These are phyloP conservation scores for Colletotrichum orchidophilum DNA, from an alignment of 2,329 filamentous ascomycete species.

Conservation along the genomic window DNA sequence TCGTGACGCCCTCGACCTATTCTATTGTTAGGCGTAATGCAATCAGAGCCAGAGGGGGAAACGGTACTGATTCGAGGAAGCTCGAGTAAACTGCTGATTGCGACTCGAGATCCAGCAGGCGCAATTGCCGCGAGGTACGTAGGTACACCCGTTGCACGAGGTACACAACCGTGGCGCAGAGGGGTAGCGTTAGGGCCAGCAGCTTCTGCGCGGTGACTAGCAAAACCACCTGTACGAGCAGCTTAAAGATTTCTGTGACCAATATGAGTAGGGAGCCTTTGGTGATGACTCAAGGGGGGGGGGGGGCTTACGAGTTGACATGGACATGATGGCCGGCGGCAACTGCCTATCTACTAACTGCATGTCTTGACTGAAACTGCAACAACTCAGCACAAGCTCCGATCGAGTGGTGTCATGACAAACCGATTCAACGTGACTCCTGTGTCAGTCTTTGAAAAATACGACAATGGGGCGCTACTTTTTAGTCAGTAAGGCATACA, in stretches of 20 bases:
- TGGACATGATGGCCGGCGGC: conserved; percentile 6
- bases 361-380: conserved; percentile 40
- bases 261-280: not conserved
- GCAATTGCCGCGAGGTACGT: conserved; percentile 52
- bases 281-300: rapidly evolving
- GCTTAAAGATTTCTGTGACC: conserved; percentile 20
- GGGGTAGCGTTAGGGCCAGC: conserved; percentile 40
- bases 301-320: conserved; percentile 8
- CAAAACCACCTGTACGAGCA: not conserved
- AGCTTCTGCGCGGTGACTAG: conserved; percentile 21
- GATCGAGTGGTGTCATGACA: not conserved
- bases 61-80: conserved; percentile 51
- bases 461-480: conserved; percentile 24
- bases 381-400: not conserved
- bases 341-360: conserved; percentile 36
- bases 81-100: conserved; percentile 51
- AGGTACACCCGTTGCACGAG: conserved; percentile 49
- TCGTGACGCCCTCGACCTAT: conserved; percentile 52
- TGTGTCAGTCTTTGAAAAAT: conserved; percentile 37
- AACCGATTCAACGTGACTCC: conserved; percentile 34
- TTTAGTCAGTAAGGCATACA: not conserved
- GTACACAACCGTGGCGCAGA: conserved; percentile 39
- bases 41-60: not conserved
- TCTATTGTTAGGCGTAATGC: not conserved
- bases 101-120: conserved; percentile 52